Evolutionary conservation across 441 rosid species (phyloP).

Genomic region (Jatropha podagrica): DNA sequence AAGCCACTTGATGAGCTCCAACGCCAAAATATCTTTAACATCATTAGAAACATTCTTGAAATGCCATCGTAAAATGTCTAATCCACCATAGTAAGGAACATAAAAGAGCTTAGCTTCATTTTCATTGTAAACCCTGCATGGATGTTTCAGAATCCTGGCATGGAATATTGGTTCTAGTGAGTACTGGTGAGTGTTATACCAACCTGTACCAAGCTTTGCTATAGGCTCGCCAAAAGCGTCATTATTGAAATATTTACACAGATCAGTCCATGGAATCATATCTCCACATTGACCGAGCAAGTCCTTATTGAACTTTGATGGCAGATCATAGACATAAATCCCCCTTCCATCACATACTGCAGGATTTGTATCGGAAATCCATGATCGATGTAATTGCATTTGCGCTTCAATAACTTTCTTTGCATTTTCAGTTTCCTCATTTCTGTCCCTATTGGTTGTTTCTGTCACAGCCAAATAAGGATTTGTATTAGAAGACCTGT

Average conservation of each 20-base stretch:
- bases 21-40: constrained; percentile 53
- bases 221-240: constrained; percentile 59
- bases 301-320: constrained; percentile 77
- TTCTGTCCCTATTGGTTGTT: constrained; percentile 18
- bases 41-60: constrained; percentile 76
- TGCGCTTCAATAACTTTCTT: constrained; percentile 41
- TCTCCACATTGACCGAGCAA: constrained; percentile 68
- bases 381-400: constrained; percentile 61
- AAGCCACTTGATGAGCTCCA: constrained; percentile 75
- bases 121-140: constrained; percentile 67
- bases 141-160: constrained; percentile 64
- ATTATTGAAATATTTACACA: constrained; percentile 54
- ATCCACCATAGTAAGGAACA: constrained; percentile 79
- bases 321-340: constrained; percentile 74
- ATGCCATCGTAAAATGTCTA: constrained; percentile 89
- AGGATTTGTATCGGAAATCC: constrained; percentile 37
- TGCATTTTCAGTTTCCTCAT: constrained; percentile 45
- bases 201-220: constrained; percentile 51
- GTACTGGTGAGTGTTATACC: constrained; percentile 80
- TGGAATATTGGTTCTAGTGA: constrained; percentile 83
- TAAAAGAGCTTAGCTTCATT: constrained; percentile 70
- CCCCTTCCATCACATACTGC: constrained; percentile 54
- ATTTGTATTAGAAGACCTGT: constrained; percentile 11
- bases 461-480: not conserved
- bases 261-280: constrained; percentile 74